Base-by-base conservation (phyloP, 2,329 filamentous ascomycete genomes). In the Exophiala sp. region DNA sequence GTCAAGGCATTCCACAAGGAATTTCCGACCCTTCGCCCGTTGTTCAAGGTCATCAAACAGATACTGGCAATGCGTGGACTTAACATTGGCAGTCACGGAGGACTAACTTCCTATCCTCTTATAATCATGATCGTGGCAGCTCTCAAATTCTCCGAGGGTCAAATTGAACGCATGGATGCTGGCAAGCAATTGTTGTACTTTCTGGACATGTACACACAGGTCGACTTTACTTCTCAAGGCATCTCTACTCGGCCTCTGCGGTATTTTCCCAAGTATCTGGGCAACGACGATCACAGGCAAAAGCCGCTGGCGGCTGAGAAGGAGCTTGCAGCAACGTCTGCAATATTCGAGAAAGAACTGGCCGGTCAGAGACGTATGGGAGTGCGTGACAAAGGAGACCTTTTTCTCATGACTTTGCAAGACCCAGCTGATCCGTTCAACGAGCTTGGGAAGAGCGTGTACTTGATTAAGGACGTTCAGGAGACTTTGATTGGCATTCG, bases 341-440 rank as follows among this genome's bases (percentile, higher is more conserved):
- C 29, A 52, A 52, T 16, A 40, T 57, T 12, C 42, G 43, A 20
- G 29, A 50, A 11, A n/a, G 57, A 60, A 39, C 41, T 52, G 34
- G 46, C 21, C 12, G 43, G 46, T 8, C 55, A 59, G 40, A 38
- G 55, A 16, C 21, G 48, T 35, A 46, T 57, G 38, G 40, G 42
- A 34, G 32, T 47, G 33, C 42, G 44, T n/a, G 24, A 46, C 32
- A 54, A 52, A 14, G 34, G 43, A 39, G 14, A 18, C 35, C n/a
- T 29, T 8, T 47, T 72, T 50, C 68, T 79, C 46, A 70, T 85
- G 46, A 79, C 72, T 54, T 69, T 86, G 11, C 81, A 83, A 65
- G 82, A 86, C 61, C 83, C 83, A 0, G 78, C 79, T 6, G 75
- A 84, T 62, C 72, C 74, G 16, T 72, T 72, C 62, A 83, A 83